Percentiles rank a stretch among this genome's conserved stretches.
phyloP scores from a whole-genome alignment of 225 moss, liverwort and hornwort genomes.

The Takakia lepidozioides region DNA sequence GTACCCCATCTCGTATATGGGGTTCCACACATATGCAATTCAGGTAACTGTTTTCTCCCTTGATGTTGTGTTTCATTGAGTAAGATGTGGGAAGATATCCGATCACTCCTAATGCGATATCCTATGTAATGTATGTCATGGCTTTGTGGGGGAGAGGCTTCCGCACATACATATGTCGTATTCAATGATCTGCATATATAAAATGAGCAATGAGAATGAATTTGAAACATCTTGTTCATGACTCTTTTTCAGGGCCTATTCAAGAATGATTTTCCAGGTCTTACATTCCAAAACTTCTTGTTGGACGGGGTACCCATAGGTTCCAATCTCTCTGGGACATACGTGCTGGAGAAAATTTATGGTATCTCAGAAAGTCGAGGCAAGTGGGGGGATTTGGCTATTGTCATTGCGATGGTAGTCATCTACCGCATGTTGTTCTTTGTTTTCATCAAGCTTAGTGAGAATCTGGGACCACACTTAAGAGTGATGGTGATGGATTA shows the following conservation, averaged over 20 bases:
- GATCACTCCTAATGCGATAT: too few relatives aligned
- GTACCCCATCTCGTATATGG: slow-evolving; percentile 10
- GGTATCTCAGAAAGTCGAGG: not conserved
- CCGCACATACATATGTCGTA: too few relatives aligned
- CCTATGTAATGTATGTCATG: too few relatives aligned
- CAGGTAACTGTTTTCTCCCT: slow-evolving; percentile 3
- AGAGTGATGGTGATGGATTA: not conserved
- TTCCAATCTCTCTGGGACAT: slow-evolving; percentile 6
- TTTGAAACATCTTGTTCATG: too few relatives aligned
- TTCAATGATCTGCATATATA: too few relatives aligned
- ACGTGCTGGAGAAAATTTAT: slow-evolving; percentile 7
- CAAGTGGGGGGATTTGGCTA: slow-evolving; percentile 7
- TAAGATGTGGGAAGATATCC: too few relatives aligned
- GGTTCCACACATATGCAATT: slow-evolving; percentile 13
- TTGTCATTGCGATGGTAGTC: slow-evolving; percentile 5
- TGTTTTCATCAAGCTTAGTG: slow-evolving; percentile 14
- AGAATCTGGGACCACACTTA: slow-evolving; percentile 8
- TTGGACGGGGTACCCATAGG: slow-evolving; percentile 7
- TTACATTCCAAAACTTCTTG: slow-evolving; percentile 5
- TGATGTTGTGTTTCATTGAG: not conserved
- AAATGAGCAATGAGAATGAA: too few relatives aligned
- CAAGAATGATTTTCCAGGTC: slow-evolving; percentile 11
- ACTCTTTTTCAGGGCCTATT: slow-evolving; percentile 10
- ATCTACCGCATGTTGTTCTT: slow-evolving; percentile 12
- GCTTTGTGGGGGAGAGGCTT: too few relatives aligned